Evolutionary conservation across 352 stramenopile species (phyloP).

Genomic region (Phytophthora sojae): DNA sequence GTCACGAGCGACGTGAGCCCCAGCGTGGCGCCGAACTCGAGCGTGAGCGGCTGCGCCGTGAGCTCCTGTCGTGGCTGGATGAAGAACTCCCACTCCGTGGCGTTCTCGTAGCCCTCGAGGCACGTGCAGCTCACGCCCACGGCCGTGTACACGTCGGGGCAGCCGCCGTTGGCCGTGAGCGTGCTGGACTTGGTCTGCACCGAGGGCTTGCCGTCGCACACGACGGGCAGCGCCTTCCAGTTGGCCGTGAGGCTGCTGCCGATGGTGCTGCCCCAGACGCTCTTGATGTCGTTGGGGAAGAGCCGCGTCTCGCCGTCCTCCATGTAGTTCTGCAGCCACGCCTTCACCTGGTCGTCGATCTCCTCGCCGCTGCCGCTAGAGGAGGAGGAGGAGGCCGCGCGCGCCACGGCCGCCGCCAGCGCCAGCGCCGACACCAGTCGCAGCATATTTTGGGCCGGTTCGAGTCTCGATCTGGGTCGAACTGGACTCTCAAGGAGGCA

Average conservation of each 20-base stretch:
- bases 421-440: conserved; percentile 12
- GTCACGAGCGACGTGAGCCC: conserved; percentile 57
- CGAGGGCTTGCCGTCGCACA: conserved; percentile 56
- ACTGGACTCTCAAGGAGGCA: not conserved
- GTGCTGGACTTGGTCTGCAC: conserved; percentile 54
- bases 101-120: conserved; percentile 48
- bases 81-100: conserved; percentile 55
- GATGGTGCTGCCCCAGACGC: conserved; percentile 57
- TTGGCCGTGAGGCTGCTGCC: conserved; percentile 57
- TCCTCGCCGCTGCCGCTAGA: conserved; percentile 16
- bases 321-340: conserved; percentile 64
- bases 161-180: conserved; percentile 56
- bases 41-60: conserved; percentile 41
- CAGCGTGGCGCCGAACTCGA: conserved; percentile 44
- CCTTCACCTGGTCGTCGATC: conserved; percentile 54
- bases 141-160: conserved; percentile 51
- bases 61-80: conserved; percentile 34
- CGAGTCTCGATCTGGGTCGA: not conserved
- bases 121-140: conserved; percentile 67
- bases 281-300: conserved; percentile 70
- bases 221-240: conserved; percentile 57
- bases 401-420: conserved; percentile 9
- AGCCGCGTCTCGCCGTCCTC: conserved; percentile 60
- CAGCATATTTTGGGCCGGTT: conserved; percentile 7
- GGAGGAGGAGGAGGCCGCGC: not conserved